Percentiles rank a stretch among this genome's conserved stretches.
These are phyloP conservation scores for Sophora flavescens DNA, from an alignment of 306 rosid genomes.

Conservation along the genomic window DNA sequence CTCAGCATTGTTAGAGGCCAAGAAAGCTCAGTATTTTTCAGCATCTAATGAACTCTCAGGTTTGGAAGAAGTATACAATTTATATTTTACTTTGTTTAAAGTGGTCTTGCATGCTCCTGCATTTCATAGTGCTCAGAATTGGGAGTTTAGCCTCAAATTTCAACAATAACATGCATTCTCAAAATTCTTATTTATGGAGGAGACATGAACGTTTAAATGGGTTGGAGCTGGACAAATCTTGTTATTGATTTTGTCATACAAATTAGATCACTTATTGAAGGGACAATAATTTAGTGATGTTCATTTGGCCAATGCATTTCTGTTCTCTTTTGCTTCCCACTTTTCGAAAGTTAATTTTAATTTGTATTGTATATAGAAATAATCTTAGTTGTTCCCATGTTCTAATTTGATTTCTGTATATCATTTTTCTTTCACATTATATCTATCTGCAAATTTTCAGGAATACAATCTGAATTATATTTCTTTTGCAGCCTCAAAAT, in stretches of 20 bases:
- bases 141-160: slow-evolving; percentile 7
- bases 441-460: slow-evolving; percentile 25
- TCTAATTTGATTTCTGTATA: neutral
- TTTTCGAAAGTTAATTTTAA: no score
- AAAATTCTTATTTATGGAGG: slow-evolving; percentile 18
- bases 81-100: slow-evolving; percentile 22
- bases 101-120: slow-evolving; percentile 26
- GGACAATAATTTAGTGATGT: neutral
- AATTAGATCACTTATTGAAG: neutral
- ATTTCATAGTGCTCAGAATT: slow-evolving; percentile 24
- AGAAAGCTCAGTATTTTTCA: slow-evolving; percentile 59
- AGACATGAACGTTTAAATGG: slow-evolving; percentile 11
- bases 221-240: neutral
- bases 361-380: neutral
- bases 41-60: slow-evolving; percentile 78
- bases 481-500: slow-evolving; percentile 71
- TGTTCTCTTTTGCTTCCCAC: neutral
- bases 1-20: slow-evolving; percentile 78
- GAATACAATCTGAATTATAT: slow-evolving; percentile 25
- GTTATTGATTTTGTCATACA: neutral
- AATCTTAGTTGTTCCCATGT: slow-evolving; percentile 1
- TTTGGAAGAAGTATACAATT: slow-evolving; percentile 43
- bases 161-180: slow-evolving; percentile 8
- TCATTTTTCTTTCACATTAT: slow-evolving; percentile 2
- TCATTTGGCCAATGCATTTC: slow-evolving; percentile 20